Percentiles rank a stretch among this genome's conserved stretches.
Conservation (phyloP, 129 eudicot genomes). For the Pittosporum tobira region DNA sequence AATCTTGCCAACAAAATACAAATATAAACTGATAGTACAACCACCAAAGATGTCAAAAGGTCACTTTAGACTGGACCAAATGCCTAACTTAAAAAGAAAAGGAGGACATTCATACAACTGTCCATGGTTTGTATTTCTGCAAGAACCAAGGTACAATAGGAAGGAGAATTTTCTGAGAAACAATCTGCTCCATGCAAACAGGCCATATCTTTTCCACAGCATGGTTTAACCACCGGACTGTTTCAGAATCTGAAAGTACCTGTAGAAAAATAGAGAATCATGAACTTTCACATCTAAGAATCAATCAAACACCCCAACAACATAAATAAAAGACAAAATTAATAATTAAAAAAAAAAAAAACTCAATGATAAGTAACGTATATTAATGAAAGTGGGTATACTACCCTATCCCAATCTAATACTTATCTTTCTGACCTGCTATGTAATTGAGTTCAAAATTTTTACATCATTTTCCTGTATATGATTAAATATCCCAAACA, state of each 20-base stretch:
- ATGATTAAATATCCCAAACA: neutral
- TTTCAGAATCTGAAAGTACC: constrained; percentile 88
- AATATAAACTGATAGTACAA: neutral
- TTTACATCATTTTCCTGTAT: neutral
- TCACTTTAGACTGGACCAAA: neutral
- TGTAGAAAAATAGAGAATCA: constrained; percentile 9
- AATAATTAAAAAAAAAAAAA: neutral
- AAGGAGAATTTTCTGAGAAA: constrained; percentile 75
- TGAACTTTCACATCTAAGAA: neutral
- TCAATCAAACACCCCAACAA: no score
- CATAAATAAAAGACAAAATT: neutral
- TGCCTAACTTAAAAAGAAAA: neutral
- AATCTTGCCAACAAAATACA: neutral
- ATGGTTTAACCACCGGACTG: constrained; percentile 85
- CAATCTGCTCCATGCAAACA: constrained; percentile 70
- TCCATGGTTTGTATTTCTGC: constrained; percentile 97
- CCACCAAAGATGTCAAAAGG: constrained; percentile 16
- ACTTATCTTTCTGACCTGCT: neutral
- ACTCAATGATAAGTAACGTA: neutral
- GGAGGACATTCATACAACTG: constrained; percentile 51
- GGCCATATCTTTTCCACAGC: constrained; percentile 86
- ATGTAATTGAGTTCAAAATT: neutral
- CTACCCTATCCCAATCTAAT: neutral
- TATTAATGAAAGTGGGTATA: neutral
- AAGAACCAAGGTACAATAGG: constrained; percentile 93